Base-by-base conservation (phyloP, 2,329 filamentous ascomycete genomes). In the Cladosporium phlei region DNA sequence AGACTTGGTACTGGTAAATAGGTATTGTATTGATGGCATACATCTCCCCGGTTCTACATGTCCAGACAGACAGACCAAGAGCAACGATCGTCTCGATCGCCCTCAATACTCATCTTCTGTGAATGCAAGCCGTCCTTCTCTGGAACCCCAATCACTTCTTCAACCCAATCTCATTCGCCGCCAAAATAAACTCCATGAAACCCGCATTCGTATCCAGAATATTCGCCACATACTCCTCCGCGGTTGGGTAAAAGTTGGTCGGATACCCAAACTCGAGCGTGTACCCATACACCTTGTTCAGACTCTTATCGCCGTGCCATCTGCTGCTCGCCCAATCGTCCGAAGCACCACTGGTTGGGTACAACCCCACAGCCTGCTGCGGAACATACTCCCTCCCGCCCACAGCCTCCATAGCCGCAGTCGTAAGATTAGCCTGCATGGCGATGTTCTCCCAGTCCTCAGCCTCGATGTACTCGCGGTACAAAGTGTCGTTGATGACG, bases 401-500 rank as follows among this genome's bases (percentile, higher is more conserved):
- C 4, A 66, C 66, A 3, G 60, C 65, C 45, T 57, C 59, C 66
- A 69, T 65, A 5, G 62, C 65, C 3, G 61, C 59, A 11, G 63
- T 58, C 1, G 60, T 66, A 35, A 59, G 62, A 3, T 58, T 53
- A 2, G 64, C 62, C 6, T 66, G 64, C 14, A 51, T 57, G 45
- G 54, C 61, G 52, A 66, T 61, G 50, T 63, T 63, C 25, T 57
- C 57, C n/a, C 54, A 50, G 34, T 69, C 66, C 8, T 59, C 37
- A 3, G 60, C 48, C n/a, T 65, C 61, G 12, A 68, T 66, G 56
- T 69, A 69, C 57, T 70, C 67, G 47, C 60, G 63, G 60, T 69
- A 70, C 75, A 66, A 86, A 80, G 77, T 61, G 33, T 72, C 65
- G 20, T 68, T 66, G 1, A 71, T 59, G 9, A 73, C 57, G 22